A percentile compares a stretch with the other conserved stretches of the same genome.
These are phyloP conservation scores for Euphorbia pulcherrima DNA, from an alignment of 345 rosid genomes.

Conservation along the genomic window DNA sequence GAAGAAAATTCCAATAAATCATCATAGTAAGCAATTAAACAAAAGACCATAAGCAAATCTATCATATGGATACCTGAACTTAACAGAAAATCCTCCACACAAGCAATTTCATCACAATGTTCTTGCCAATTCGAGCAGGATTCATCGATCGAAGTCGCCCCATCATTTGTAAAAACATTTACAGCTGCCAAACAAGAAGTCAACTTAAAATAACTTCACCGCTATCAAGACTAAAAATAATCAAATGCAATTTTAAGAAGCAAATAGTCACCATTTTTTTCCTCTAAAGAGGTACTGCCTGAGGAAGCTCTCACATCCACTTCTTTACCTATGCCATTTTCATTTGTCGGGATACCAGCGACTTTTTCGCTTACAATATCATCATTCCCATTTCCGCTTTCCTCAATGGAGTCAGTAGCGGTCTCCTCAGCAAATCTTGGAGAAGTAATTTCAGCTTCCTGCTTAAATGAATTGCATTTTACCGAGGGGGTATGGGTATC, in stretches of 20 bases:
- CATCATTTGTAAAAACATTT: conserved; percentile 15
- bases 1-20: not conserved
- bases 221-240: not conserved
- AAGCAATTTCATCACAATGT: conserved; percentile 13
- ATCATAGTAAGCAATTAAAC: not conserved
- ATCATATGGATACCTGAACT: conserved; percentile 21
- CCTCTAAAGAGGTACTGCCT: conserved; percentile 4
- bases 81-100: conserved; percentile 18
- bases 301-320: conserved; percentile 17
- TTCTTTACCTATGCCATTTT: conserved; percentile 12
- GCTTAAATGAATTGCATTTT: conserved; percentile 30
- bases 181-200: conserved; percentile 20
- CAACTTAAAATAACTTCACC: conserved; percentile 9
- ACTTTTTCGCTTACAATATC: conserved; percentile 2
- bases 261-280: conserved; percentile 28
- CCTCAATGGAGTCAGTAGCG: conserved; percentile 22
- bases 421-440: conserved; percentile 20
- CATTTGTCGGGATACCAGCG: conserved; percentile 6
- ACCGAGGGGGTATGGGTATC: conserved; percentile 19
- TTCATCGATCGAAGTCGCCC: conserved; percentile 14
- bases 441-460: conserved; percentile 22
- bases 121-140: conserved; percentile 15
- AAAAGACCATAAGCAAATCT: not conserved
- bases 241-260: not conserved
- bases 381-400: conserved; percentile 12